Evolutionary conservation across 495 filamentous ascomycete genomes (phyloP), one percentile per base, ranked within the genome.

Genomic region (Endocarpon pusillum): DNA sequence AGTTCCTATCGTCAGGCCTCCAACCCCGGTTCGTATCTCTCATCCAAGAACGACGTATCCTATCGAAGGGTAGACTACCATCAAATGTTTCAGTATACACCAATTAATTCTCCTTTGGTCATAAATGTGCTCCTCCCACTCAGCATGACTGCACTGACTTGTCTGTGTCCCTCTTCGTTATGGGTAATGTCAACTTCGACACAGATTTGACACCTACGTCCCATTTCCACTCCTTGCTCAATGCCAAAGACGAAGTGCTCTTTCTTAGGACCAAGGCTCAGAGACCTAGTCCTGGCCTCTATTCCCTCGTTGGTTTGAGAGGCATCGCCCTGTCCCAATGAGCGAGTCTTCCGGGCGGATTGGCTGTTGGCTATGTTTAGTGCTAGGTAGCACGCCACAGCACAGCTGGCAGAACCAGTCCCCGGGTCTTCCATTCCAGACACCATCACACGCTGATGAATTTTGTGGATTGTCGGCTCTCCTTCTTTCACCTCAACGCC

Each of bases 151-250:
- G 12, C 28, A n/a, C 19, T 31, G 7, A 31, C 28, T 17, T 14
- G 14, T 17, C 28, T 17, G 4, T 14, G n/a, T n/a, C n/a, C 28
- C 28, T 14, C 28, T 5, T 31, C 28, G n/a, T n/a, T n/a, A n/a
- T n/a, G n/a, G n/a, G n/a, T n/a, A 5, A 31, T 14, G 4, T 31
- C 28, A n/a, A 31, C 7, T 17, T 54, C 54, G 31, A 62, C 52
- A 18, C 47, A 42, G 34, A 72, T 67, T 7, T 62, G 55, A 49
- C 76, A 80, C 43, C 45, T 46, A 39, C 75, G 54, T 7, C 75
- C 75, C 68, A 82, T 82, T 53, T 82, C 75, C 2, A 78, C 65
- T 1, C 78, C 78, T 51, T 82, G 78, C 40, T 61, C 64, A 32
- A 84, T 57, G 15, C 41, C 46, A 39, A 66, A 74, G 12, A 31